Percentiles rank a stretch among this genome's conserved stretches.
Evolutionary conservation across 306 rosid genomes (phyloP).

Genomic region (Cercis canadensis): DNA sequence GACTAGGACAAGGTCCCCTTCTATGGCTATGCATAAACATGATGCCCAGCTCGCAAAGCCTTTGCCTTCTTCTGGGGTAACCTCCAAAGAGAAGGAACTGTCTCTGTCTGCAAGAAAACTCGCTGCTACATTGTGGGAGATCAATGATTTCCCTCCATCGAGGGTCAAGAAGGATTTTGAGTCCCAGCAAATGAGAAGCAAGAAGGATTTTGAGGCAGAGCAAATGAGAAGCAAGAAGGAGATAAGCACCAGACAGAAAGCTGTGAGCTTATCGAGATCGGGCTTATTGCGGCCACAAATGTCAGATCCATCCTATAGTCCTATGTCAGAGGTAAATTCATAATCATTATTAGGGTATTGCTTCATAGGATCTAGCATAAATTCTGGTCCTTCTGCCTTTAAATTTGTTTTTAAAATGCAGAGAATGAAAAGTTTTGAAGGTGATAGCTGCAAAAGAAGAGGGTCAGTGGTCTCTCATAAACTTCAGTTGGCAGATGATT

Average conservation of each 20-base stretch:
- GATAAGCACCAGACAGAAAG: conserved; percentile 40
- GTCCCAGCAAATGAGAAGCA: conserved; percentile 18
- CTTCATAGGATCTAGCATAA: conserved; percentile 27
- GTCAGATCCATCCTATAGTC: conserved; percentile 73
- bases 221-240: conserved; percentile 33
- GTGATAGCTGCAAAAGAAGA: conserved; percentile 57
- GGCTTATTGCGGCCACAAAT: conserved; percentile 45
- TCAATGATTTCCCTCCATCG: conserved; percentile 55
- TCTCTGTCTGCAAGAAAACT: conserved; percentile 78
- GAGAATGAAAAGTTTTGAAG: conserved; percentile 59
- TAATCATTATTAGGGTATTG: too few relatives aligned
- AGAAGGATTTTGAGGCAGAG: conserved; percentile 32
- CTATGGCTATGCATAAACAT: conserved; percentile 15
- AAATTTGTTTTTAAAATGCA: conserved; percentile 30
- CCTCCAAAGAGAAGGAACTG: conserved; percentile 51
- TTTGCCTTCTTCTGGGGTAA: conserved; percentile 39
- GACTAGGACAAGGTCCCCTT: conserved; percentile 37
- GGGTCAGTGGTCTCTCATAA: conserved; percentile 54
- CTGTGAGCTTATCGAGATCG: conserved; percentile 45
- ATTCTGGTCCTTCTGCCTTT: not conserved
- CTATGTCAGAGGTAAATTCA: conserved; percentile 65
- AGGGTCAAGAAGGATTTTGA: conserved; percentile 50
- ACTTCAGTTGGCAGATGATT: conserved; percentile 37
- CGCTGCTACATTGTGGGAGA: conserved; percentile 86
- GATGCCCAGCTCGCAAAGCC: conserved; percentile 20